Base-by-base conservation (phyloP, 768 basidiomycete genomes). In the Tulasnella calospora region DNA sequence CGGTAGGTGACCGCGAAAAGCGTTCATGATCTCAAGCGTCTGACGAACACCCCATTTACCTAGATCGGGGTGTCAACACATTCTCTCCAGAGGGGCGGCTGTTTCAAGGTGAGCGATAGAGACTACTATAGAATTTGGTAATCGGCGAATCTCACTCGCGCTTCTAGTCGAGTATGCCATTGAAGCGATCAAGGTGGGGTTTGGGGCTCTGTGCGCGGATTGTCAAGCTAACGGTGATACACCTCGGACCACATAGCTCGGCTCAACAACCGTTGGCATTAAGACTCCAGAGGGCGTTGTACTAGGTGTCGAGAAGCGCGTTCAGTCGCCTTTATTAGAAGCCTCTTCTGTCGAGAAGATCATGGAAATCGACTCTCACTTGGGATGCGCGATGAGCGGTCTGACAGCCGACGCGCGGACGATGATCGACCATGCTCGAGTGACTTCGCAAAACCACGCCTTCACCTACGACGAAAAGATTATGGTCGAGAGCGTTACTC, bases 401-500 rank as follows among this genome's bases (percentile, higher is more conserved):
- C 89, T 99, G 80, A 98, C 95, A 77, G 97, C 98, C 77, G 98
- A 99, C 86, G 97, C 98, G 69, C 91, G 98, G 80, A 99, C 98
- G 71, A 99, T 99, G 94, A 94, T 99, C 85, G 98, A 99, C 89
- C 98, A 99, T 83, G 98, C 98, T 36, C 90, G 98, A 79, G 96
- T 99, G 78, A 99, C 98, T 7, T 90, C 94, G 19, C 94, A 97
- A 85, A 96, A 95, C 85, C 98, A 99, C 85, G 85, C 91, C 3
- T 99, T 99, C 87, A 97, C 94, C 23, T 99, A 98, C 84, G 95
- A 99, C 86, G 98, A 99, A 86, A 87, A 84, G 81, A 99, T 99
- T 87, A 95, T 94, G 83, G 96, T 99, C 77, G 98, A 99, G 88
- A 98, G 96, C 83, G 95, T 91, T 77, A 98, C 98, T 2, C 98